Evolutionary conservation across 179 eudicot species (phyloP), one percentile per base, ranked within the genome.

Genomic region (Heliamphora pulchella): DNA sequence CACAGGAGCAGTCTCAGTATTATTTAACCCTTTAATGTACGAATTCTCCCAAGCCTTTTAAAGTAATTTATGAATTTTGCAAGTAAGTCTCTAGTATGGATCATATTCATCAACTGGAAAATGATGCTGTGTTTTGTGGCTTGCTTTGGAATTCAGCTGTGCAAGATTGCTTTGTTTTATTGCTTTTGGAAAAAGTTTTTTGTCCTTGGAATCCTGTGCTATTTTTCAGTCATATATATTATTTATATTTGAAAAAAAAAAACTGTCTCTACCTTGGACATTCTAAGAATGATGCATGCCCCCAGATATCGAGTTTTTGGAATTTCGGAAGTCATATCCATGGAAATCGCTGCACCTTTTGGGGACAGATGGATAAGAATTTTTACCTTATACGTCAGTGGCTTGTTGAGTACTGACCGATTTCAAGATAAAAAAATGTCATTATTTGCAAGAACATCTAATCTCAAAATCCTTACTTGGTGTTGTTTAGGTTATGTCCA

Each of bases 321-420:
- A 46, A 75, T 61, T 43, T n/a, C 43, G 8, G 22, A 18, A 68
- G 43, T 20, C 44, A 4, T 59, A 44, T 76, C 55, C 4, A 11
- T 11, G 53, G 11, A 61, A 43, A 54, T n/a, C 14, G 6, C 4
- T 5, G 39, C 31, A 46, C 31, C 54, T 59, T 71, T 61, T 13
- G 43, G 54, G 54, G 54, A 75, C 51, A 18, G 55, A 41, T 43
- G 17, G 55, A n/a, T 8, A 61, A 59, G 31, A 31, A 31, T 31
- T 57, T 9, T 75, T 14, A 10, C 67, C 53, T 75, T 31, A 31
- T 31, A 0, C 58, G 18, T 57, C 20, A 54, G 64, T 50, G 18
- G 54, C 43, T 59, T 76, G 79, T 75, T 67, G 39, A 48, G 50
- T 43, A 46, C 55, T 76, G 79, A 10, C 57, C 46, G 70, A 46